Base-by-base conservation (phyloP, 768 basidiomycete genomes). In the Sistotremastrum niveocremeum region DNA sequence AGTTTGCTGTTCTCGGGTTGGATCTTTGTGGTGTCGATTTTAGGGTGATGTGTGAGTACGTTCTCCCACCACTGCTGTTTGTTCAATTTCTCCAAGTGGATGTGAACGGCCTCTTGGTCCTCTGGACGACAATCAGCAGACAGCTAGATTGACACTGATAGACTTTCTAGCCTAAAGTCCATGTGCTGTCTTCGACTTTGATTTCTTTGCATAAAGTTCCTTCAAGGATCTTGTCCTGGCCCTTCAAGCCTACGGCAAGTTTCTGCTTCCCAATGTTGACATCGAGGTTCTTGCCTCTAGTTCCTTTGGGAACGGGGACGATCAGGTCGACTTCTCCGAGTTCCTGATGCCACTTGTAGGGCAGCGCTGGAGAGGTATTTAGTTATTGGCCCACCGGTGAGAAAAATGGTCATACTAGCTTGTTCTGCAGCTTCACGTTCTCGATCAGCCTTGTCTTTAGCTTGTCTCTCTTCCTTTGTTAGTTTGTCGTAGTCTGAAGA, bases 21-120 rank as follows among this genome's bases (percentile, higher is more conserved):
- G 53, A 99, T 97, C 68, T 95, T 98, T 46, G 73, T 84, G 7
- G 91, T 95, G 57, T 98, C 86, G 70, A 98, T 82, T 70, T 91
- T 97, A 9, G 95, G 90, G 57, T 95, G 90, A 56, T 94, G 87
- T 2, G 83, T 84, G 43, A 98, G 67, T 52, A 98, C 83, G 60
- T 97, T 91, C 61, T 90, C 86, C 95, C 95, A 99, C 95, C 95
- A 98, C 48, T 85, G 77, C 61, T 85, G 77, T 51, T 84, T 68
- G 62, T 91, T 87, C 44, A 86, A 54, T 62, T 94, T 93, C 63
- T 91, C 87, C 38, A 93, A 73, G 56, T 89, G 84, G 42, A 94
- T 69, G 11, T 74, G 66, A 45, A 94, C 66, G 6, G 66, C 65
- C 48, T 81, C 67, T 52, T 81, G 79, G 60, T 93, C 89, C 70